These are phyloP conservation scores for Adansonia grandidieri DNA, from an alignment of 441 rosid species.

Conservation along the genomic window DNA sequence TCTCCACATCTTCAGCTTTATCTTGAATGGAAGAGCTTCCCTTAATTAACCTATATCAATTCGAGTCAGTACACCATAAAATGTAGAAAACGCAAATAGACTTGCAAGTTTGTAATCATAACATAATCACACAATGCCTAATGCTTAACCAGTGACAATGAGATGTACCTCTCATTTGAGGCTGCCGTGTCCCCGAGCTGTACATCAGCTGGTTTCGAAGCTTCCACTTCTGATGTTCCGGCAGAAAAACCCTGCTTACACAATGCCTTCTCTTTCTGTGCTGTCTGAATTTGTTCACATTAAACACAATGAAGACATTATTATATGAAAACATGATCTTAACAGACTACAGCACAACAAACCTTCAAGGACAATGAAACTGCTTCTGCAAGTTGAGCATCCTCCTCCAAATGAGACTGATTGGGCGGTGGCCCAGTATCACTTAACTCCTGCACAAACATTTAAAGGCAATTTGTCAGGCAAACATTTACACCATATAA, in stretches of 20 bases:
- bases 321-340: background rate
- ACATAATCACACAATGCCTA: background rate
- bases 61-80: slow-evolving; percentile 23
- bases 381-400: slow-evolving; percentile 67
- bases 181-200: slow-evolving; percentile 44
- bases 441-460: slow-evolving; percentile 43
- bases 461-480: slow-evolving; percentile 23
- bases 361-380: slow-evolving; percentile 74
- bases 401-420: slow-evolving; percentile 53
- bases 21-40: slow-evolving; percentile 71
- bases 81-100: slow-evolving; percentile 4
- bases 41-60: slow-evolving; percentile 52
- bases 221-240: slow-evolving; percentile 50
- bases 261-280: slow-evolving; percentile 70
- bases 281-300: slow-evolving; percentile 55
- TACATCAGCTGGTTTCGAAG: slow-evolving; percentile 44
- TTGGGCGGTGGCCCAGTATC: slow-evolving; percentile 43
- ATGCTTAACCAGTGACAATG: slow-evolving; percentile 18
- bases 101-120: slow-evolving; percentile 23
- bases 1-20: slow-evolving; percentile 74
- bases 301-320: slow-evolving; percentile 28
- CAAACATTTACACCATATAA: slow-evolving; percentile 4
- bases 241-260: slow-evolving; percentile 43
- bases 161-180: slow-evolving; percentile 71
- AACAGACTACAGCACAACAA: slow-evolving; percentile 24